phyloP scores from a whole-genome alignment of 1,139 yeast genomes.

The Maudiozyma humilis region DNA sequence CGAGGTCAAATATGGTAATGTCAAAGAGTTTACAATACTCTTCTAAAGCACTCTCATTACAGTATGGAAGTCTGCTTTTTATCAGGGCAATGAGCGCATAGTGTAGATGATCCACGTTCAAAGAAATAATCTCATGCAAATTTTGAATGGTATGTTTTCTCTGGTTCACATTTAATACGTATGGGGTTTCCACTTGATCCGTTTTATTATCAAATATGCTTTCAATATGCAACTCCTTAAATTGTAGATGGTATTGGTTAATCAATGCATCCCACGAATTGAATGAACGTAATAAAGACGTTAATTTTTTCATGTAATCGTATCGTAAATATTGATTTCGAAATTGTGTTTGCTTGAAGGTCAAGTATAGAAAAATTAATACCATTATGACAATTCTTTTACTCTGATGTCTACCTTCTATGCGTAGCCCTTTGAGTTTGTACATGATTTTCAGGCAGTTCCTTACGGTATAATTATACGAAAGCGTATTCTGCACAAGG shows the following conservation, averaged over 20 bases:
- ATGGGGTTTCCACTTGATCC: too few relatives aligned
- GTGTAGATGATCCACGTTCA: conserved; percentile 19
- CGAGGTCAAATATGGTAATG: conserved; percentile 16
- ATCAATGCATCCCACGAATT: conserved; percentile 16
- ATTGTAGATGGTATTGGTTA: conserved; percentile 3
- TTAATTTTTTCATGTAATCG: conserved; percentile 15
- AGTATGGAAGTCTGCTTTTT: conserved; percentile 12
- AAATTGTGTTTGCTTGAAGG: conserved; percentile 22
- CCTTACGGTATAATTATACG: conserved; percentile 13
- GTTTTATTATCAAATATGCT: not conserved
- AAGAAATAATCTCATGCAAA: conserved; percentile 14
- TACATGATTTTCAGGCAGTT: conserved; percentile 8
- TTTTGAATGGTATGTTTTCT: not conserved
- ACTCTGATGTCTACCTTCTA: not conserved
- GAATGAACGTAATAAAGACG: conserved; percentile 13
- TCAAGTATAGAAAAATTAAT: conserved; percentile 15
- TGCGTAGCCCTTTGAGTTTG: not conserved
- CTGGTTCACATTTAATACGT: too few relatives aligned
- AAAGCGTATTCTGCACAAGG: conserved; percentile 10
- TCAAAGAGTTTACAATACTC: conserved; percentile 22
- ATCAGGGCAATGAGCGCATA: conserved; percentile 13
- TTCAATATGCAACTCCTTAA: conserved; percentile 13
- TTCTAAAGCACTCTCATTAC: conserved; percentile 13
- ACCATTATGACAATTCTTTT: conserved; percentile 9
- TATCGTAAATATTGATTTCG: conserved; percentile 17